phyloP scores from a whole-genome alignment of 257 asterid genomes.

The Linderniella brevidens region DNA sequence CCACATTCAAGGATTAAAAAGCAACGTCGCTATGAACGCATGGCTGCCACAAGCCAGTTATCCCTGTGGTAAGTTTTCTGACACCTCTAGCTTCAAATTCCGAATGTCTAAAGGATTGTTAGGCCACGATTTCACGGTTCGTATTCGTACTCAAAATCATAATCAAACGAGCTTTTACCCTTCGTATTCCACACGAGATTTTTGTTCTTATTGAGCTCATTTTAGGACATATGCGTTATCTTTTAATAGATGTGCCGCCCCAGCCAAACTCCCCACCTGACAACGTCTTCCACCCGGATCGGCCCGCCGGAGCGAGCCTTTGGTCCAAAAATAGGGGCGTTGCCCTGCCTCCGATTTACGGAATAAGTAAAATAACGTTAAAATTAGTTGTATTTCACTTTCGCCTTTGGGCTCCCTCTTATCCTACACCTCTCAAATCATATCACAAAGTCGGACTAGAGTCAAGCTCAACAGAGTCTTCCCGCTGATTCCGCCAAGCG shows the following conservation, averaged over 20 bases:
- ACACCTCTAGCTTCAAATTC: conserved; percentile 22
- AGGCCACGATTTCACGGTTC: conserved; percentile 1
- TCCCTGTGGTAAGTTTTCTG: conserved; percentile 18
- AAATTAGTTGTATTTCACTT: background rate
- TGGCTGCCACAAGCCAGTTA: conserved; percentile 15
- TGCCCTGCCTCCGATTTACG: too few species aligned
- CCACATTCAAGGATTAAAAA: conserved; percentile 8
- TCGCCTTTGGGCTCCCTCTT: background rate
- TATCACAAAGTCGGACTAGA: conserved; percentile 30
- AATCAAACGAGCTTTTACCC: too few species aligned
- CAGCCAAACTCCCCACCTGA: too few species aligned
- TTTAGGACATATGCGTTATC: background rate
- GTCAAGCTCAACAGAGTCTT: conserved; percentile 51
- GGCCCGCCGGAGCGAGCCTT: too few species aligned
- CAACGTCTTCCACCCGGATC: too few species aligned
- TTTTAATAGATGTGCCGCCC: background rate
- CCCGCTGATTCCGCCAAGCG: too few species aligned
- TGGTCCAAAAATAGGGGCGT: too few species aligned
- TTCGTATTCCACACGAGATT: background rate
- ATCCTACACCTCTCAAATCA: conserved; percentile 5
- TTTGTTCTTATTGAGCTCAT: background rate
- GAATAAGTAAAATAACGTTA: too few species aligned
- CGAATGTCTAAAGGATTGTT: conserved; percentile 11
- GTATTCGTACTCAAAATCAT: too few species aligned
- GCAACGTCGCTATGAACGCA: conserved; percentile 6